Base-by-base conservation (phyloP, 108 stramenopile species). In the Fragilariopsis cylindrus region DNA sequence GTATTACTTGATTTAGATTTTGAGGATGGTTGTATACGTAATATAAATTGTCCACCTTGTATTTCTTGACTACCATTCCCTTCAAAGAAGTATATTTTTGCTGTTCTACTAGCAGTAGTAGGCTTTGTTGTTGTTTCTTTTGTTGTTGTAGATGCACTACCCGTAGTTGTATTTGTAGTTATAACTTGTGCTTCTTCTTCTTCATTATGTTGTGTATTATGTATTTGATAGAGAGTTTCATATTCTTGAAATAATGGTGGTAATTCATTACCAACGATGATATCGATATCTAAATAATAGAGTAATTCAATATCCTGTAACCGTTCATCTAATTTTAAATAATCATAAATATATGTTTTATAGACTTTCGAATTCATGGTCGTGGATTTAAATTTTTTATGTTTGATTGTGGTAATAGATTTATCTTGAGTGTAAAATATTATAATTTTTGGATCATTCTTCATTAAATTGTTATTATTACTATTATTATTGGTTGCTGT, bases 1-100 rank as follows among this genome's bases (percentile, higher is more conserved):
- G 30, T 30, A 30, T 30, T 30, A 30, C 30, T 30, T 30, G 30
- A 2, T 30, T 30, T 30, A 2, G 30, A 30, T 30, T 30, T 30
- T 30, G 30, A 30, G 1, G 30, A 30, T 30, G 30, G 30, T 30
- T 30, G 30, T 30, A 30, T 2, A 30, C 30, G 30, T 13, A 72
- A 21, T 40, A 72, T 57, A 44, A 72, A 45, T 40, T 72, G 72
- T 46, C 72, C 72, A 15, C 72, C 72, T 44, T 72, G 72, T 42
- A 72, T 62, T 30, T 40, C 21, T 18, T 60, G 30, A 12, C 19
- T 9, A 2, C 47, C 15, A n/a, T 72, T 72, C 44, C 60, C 60
- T 46, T 72, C 39, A 39, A 72, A 72, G 57, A 72, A 60, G 43
- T 44, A 62, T 15, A 72, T 72, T 11, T 72, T 60, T 30, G 30